phyloP scores from a whole-genome alignment of 805 yeast genomes.

The Wickerhamiella alocasiicola region DNA sequence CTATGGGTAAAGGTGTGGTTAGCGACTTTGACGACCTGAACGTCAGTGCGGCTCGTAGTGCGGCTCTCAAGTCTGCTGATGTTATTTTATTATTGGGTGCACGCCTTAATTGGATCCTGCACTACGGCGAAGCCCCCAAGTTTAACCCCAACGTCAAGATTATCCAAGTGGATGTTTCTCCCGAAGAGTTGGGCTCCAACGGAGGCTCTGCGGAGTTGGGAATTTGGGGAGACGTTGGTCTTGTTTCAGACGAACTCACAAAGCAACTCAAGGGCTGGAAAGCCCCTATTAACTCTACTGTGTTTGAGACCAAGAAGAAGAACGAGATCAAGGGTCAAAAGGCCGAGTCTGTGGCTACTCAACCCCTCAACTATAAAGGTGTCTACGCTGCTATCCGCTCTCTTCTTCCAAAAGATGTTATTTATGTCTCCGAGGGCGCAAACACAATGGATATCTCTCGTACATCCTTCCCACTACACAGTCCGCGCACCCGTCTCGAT shows the following conservation, averaged over 20 bases:
- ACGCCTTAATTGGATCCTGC: constrained; percentile 61
- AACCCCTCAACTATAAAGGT: constrained; percentile 38
- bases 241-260: constrained; percentile 31
- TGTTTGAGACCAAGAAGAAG: constrained; percentile 21
- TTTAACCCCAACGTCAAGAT: constrained; percentile 36
- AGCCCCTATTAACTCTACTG: constrained; percentile 26
- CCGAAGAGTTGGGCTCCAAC: constrained; percentile 43
- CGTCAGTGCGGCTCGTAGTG: constrained; percentile 51
- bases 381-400: constrained; percentile 41
- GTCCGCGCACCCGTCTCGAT: constrained; percentile 46
- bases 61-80: constrained; percentile 45
- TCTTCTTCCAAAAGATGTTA: constrained; percentile 23
- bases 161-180: constrained; percentile 43
- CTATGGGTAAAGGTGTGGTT: constrained; percentile 67
- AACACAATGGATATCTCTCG: constrained; percentile 65
- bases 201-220: constrained; percentile 32
- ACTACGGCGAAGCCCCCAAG: constrained; percentile 49
- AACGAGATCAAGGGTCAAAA: constrained; percentile 27
- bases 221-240: constrained; percentile 43
- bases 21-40: constrained; percentile 38
- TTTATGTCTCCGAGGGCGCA: constrained; percentile 59
- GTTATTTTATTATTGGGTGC: constrained; percentile 52
- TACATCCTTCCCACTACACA: constrained; percentile 41
- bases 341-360: constrained; percentile 26
- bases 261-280: constrained; percentile 26